phyloP scores from a whole-genome alignment of 768 basidiomycete genomes.

The Tubosaeta sp. region DNA sequence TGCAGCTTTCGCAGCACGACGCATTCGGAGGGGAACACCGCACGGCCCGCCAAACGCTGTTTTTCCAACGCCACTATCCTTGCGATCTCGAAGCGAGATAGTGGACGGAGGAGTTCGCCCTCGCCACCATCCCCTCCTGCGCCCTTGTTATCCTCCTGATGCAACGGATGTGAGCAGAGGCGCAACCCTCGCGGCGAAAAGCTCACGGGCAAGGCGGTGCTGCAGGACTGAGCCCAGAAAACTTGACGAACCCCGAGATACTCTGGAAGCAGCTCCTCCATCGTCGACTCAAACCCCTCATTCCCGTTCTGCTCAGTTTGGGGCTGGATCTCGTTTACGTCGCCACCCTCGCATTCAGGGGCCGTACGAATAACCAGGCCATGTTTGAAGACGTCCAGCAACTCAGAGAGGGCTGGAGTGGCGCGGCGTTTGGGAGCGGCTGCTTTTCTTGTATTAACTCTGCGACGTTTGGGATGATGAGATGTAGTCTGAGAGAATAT shows the following conservation, averaged over 20 bases:
- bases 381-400: slow-evolving; percentile 19
- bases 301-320: neutral
- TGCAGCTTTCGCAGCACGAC: slow-evolving; percentile 44
- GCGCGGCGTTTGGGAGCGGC: slow-evolving; percentile 4
- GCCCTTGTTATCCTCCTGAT: slow-evolving; percentile 8
- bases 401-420: slow-evolving; percentile 15
- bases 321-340: neutral
- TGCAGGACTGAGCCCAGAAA: slow-evolving; percentile 19
- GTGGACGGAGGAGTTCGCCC: slow-evolving; percentile 35
- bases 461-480: slow-evolving; percentile 25
- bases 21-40: slow-evolving; percentile 27
- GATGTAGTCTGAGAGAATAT: slow-evolving; percentile 6
- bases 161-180: neutral
- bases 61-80: slow-evolving; percentile 29
- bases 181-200: neutral
- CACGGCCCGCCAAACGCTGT: slow-evolving; percentile 6
- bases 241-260: slow-evolving; percentile 28
- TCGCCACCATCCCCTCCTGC: neutral
- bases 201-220: slow-evolving; percentile 14
- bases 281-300: slow-evolving; percentile 33
- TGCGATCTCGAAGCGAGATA: slow-evolving; percentile 40
- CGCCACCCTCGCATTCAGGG: neutral
- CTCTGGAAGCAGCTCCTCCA: slow-evolving; percentile 33
- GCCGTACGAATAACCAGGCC: neutral
- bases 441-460: slow-evolving; percentile 18